Conservation (phyloP, 2,329 filamentous ascomycete genomes). For the Colletotrichum shisoi region DNA sequence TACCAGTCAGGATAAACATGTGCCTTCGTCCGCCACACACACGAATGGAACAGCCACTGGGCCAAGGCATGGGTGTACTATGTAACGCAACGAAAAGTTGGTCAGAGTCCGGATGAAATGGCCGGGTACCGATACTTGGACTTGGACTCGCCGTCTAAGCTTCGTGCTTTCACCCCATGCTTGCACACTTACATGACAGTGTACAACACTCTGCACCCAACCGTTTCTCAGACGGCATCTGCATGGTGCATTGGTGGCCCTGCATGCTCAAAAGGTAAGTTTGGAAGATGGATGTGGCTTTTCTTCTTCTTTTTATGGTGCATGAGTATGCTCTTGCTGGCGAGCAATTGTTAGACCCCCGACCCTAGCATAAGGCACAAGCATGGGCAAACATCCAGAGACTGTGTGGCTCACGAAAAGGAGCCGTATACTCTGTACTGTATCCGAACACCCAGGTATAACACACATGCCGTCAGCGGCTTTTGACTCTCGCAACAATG, state of each 20-base stretch:
- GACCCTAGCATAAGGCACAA: constrained; percentile 12
- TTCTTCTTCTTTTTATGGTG: not conserved
- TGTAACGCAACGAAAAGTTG: too few relatives aligned
- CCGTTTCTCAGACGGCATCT: constrained; percentile 35
- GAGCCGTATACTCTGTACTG: constrained; percentile 19
- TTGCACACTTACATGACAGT: too few relatives aligned
- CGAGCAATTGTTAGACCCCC: not conserved
- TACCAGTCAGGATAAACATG: constrained; percentile 10
- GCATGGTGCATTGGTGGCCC: constrained; percentile 1
- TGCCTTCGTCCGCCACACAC: constrained; percentile 17
- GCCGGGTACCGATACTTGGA: constrained; percentile 20
- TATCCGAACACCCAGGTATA: not conserved
- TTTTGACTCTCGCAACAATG: constrained; percentile 29
- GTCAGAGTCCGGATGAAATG: constrained; percentile 26
- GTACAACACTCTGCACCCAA: constrained; percentile 19
- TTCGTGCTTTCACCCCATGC: constrained; percentile 24
- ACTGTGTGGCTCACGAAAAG: not conserved
- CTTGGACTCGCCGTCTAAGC: constrained; percentile 6
- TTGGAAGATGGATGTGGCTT: constrained; percentile 11
- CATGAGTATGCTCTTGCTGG: not conserved
- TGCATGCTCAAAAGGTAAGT: not conserved
- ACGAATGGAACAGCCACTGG: constrained; percentile 6
- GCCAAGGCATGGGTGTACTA: not conserved
- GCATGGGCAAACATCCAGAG: not conserved
- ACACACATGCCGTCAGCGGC: constrained; percentile 31